Evolutionary conservation across 2,329 filamentous ascomycete species (phyloP).

Genomic region (Colletotrichum endophyticum): DNA sequence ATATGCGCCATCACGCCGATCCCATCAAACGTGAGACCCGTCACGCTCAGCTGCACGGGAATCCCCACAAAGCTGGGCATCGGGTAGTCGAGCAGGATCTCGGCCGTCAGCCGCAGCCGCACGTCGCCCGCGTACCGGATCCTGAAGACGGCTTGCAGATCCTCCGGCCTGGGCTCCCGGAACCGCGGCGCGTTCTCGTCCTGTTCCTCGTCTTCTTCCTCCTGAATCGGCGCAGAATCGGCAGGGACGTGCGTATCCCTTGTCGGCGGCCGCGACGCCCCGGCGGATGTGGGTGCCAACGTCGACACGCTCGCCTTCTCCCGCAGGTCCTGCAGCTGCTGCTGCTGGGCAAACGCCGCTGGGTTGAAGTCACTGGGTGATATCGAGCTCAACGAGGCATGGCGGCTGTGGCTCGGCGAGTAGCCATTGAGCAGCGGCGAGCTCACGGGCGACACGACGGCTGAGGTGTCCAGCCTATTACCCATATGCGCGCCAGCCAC

Average conservation of each 20-base stretch:
- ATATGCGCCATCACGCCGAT: constrained; percentile 93
- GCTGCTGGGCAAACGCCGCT: constrained; percentile 9
- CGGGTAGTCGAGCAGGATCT: constrained; percentile 95
- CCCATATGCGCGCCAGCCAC: constrained; percentile 69
- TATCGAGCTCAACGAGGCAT: constrained; percentile 51
- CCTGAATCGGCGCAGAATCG: constrained; percentile 35
- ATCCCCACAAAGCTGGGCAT: constrained; percentile 99
- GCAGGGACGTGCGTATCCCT: constrained; percentile 47
- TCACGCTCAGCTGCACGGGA: constrained; percentile 92
- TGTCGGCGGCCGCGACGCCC: constrained; percentile 62
- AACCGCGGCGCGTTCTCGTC: constrained; percentile 50
- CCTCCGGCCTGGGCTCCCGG: constrained; percentile 79
- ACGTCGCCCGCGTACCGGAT: constrained; percentile 90
- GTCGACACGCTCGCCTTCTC: constrained; percentile 70
- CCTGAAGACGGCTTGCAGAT: constrained; percentile 91
- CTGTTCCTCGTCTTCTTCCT: constrained; percentile 36
- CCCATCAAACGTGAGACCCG: constrained; percentile 92
- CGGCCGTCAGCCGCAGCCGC: constrained; percentile 86
- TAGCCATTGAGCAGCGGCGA: constrained; percentile 12
- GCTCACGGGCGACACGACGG: constrained; percentile 6
- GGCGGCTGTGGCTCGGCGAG: constrained; percentile 43
- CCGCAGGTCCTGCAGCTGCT: constrained; percentile 37
- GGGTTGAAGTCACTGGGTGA: constrained; percentile 46
- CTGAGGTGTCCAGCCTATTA: constrained; percentile 26
- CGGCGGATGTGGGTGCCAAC: constrained; percentile 58